Base-by-base conservation (phyloP, 345 rosid genomes). In the Erodium maritimum region DNA sequence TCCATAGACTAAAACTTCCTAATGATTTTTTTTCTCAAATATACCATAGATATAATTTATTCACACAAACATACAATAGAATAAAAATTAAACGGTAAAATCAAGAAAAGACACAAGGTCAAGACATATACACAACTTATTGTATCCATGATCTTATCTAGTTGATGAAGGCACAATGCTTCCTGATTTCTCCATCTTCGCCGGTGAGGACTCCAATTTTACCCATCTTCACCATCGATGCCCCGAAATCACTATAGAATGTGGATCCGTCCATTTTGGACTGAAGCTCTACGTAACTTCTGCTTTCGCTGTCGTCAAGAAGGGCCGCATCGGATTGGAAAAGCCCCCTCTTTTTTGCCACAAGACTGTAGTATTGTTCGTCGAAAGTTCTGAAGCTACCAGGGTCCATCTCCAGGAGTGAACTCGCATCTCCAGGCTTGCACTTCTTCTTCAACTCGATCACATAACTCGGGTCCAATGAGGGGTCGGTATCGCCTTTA, bases 221-320 rank as follows among this genome's bases (percentile, higher is more conserved):
- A 19, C 91, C 95, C 91, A 87, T 79, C 0, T 82, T 82, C 34
- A 75, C 77, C 89, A 85, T 87, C 33, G 95, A 82, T 37, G 22
- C 76, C 1, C 79, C 84, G 57, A 87, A 87, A 65, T 87, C 91
- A 50, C 66, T 55, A 11, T 68, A 79, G 77, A 85, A 85, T 21
- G 72, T 70, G 13, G 84, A 71, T 0, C 73, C 66, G 5, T 54
- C 0, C 12, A 54, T 54, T 0, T 55, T 19, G 0, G 22, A 59
- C 59, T 84, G 80, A 25, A 37, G 21, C 23, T 65, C 37, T 51
- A 87, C 65, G 54, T 84, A 84, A 34, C 71, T 67, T 67, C 70
- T 82, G 7, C 85, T 77, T 23, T 71, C 65, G 17, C 55, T 17
- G 46, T 84, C 52, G 24, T 80, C 70, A 11, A 82, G 79, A 50